Conservation (phyloP, 192 early-diverging fungal species). For the Coemansia sp. region DNA sequence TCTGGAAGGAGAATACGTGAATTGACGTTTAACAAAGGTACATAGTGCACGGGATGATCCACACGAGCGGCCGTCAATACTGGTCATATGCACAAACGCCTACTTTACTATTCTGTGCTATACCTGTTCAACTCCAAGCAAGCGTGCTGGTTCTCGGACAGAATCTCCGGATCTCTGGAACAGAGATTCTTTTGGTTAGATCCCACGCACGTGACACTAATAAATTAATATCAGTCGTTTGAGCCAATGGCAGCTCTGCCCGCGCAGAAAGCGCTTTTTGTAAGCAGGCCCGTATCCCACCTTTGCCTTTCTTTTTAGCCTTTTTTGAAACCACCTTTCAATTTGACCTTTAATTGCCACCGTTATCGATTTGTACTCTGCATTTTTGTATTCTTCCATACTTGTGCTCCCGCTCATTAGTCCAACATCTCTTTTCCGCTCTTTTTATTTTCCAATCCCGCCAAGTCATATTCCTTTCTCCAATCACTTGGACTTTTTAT, state of each 20-base stretch:
- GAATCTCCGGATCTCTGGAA: too few relatives aligned
- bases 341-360: neutral
- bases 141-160: too few relatives aligned
- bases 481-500: neutral
- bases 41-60: neutral
- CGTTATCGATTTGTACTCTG: neutral
- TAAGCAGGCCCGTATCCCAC: too few relatives aligned
- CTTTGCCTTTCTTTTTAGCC: too few relatives aligned
- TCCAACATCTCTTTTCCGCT: neutral
- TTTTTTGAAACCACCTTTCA: too few relatives aligned
- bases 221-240: too few relatives aligned
- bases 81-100: neutral
- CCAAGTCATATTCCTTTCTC: neutral
- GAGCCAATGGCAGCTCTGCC: too few relatives aligned
- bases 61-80: neutral
- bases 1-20: neutral
- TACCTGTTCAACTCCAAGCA: too few relatives aligned
- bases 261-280: too few relatives aligned
- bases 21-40: neutral
- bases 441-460: neutral
- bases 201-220: too few relatives aligned
- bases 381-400: conserved; percentile 15
- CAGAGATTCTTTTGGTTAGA: too few relatives aligned
- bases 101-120: neutral
- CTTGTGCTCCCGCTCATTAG: neutral